Conservation (phyloP, 73 alveolate species). For the Urostyla sp. region DNA sequence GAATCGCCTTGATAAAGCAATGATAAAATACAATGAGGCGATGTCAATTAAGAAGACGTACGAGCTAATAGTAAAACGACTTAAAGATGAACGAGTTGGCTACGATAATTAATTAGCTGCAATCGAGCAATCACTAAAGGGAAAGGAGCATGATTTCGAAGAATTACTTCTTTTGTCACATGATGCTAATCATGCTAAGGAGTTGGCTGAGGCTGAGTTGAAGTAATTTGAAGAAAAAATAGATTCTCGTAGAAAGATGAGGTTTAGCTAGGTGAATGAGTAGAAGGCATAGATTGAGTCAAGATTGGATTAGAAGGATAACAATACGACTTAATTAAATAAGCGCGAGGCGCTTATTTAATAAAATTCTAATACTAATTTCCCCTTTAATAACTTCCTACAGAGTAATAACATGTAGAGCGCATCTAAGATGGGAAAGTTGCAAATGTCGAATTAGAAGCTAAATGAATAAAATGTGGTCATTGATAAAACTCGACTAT, state of each 20-base stretch:
- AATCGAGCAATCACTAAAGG: slow-evolving; percentile 95
- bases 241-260: slow-evolving; percentile 86
- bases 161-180: slow-evolving; percentile 97
- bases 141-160: slow-evolving; percentile 96
- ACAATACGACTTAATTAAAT: too few relatives aligned
- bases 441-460: too few relatives aligned
- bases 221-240: slow-evolving; percentile 87
- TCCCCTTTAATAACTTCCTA: too few relatives aligned
- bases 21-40: slow-evolving; percentile 93
- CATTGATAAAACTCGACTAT: slow-evolving; percentile 47
- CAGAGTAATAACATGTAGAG: too few relatives aligned
- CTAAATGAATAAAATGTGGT: too few relatives aligned
- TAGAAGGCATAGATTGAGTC: slow-evolving; percentile 70
- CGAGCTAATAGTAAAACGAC: slow-evolving; percentile 88
- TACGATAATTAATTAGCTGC: slow-evolving; percentile 99
- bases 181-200: slow-evolving; percentile 99
- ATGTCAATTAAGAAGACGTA: slow-evolving; percentile 87
- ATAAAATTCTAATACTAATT: too few relatives aligned
- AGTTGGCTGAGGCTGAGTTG: slow-evolving; percentile 92
- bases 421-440: too few relatives aligned
- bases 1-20: slow-evolving; percentile 86
- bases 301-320: slow-evolving; percentile 60
- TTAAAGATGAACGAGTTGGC: slow-evolving; percentile 99
- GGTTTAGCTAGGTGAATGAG: slow-evolving; percentile 81
- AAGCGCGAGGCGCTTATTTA: too few relatives aligned